A percentile compares a stretch with the other conserved stretches of the same genome.
These are phyloP conservation scores for Echria macrotheca DNA, from an alignment of 495 filamentous ascomycete species.

Conservation along the genomic window DNA sequence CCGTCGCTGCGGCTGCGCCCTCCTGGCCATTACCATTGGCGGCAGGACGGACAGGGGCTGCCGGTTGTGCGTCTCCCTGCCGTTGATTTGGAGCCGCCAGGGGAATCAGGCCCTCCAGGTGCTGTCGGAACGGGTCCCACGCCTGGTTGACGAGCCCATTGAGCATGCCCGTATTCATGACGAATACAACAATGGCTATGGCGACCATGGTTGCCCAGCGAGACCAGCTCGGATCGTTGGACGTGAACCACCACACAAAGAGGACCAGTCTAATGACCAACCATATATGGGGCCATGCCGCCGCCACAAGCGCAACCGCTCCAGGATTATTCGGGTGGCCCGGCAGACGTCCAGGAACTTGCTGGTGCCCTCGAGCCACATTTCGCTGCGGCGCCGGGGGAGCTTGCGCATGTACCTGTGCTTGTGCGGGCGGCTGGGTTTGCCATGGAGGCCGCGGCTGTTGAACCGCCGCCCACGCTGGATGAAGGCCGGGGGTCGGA, in stretches of 20 bases:
- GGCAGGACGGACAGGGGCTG: background rate
- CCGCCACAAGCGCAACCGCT: slow-evolving; percentile 43
- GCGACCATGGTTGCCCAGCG: slow-evolving; percentile 60
- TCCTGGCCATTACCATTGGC: background rate
- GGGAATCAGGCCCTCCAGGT: slow-evolving; percentile 68
- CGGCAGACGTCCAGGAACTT: slow-evolving; percentile 3
- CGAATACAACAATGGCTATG: slow-evolving; percentile 53
- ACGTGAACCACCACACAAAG: slow-evolving; percentile 76
- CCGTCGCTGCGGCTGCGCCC: slow-evolving; percentile 9
- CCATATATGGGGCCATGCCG: slow-evolving; percentile 61
- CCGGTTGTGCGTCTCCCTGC: slow-evolving; percentile 15
- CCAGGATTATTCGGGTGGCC: slow-evolving; percentile 37
- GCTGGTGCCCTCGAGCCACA: background rate
- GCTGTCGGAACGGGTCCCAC: slow-evolving; percentile 59
- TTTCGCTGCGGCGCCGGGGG: background rate
- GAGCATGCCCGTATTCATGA: slow-evolving; percentile 61
- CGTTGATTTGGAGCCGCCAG: slow-evolving; percentile 33
- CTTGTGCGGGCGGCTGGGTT: slow-evolving; percentile 21
- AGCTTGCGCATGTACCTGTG: slow-evolving; percentile 12
- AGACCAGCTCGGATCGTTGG: slow-evolving; percentile 62
- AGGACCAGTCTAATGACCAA: slow-evolving; percentile 68
- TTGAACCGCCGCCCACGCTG: too few species aligned
- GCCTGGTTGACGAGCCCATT: slow-evolving; percentile 51
- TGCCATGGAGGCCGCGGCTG: slow-evolving; percentile 11
- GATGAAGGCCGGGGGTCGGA: too few species aligned